phyloP scores from a whole-genome alignment of 805 yeast genomes.

The Saccharomycopsis oosterbeekiorum region DNA sequence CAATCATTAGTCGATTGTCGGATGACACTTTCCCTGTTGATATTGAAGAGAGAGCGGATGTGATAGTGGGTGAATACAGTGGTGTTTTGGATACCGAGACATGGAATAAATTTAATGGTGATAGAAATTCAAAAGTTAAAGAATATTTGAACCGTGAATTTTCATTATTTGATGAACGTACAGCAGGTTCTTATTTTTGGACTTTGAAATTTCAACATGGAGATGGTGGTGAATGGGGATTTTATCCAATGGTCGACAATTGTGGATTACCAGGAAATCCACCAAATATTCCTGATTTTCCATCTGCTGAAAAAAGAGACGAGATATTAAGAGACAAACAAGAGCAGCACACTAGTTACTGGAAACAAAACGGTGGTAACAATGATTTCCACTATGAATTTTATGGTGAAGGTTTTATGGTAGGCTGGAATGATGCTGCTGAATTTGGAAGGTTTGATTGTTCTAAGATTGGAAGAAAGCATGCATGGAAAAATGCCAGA shows the following conservation, averaged over 20 bases:
- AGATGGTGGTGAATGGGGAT: conserved; percentile 96
- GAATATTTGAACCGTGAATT: conserved; percentile 54
- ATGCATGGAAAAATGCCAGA: conserved; percentile 61
- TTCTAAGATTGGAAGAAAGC: conserved; percentile 62
- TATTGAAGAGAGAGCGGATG: conserved; percentile 47
- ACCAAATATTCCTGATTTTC: conserved; percentile 24
- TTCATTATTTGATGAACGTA: conserved; percentile 38
- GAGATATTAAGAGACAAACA: conserved; percentile 30
- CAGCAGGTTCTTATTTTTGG: conserved; percentile 85
- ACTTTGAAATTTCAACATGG: conserved; percentile 80
- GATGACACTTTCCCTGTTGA: conserved; percentile 39
- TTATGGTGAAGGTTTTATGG: conserved; percentile 65
- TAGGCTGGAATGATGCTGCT: conserved; percentile 67
- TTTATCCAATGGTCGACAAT: conserved; percentile 59
- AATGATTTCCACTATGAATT: conserved; percentile 61
- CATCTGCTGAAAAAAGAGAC: conserved; percentile 35
- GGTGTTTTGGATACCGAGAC: conserved; percentile 73
- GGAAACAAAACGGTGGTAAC: conserved; percentile 43
- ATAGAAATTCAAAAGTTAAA: conserved; percentile 46
- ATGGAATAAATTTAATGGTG: conserved; percentile 48
- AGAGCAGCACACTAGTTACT: conserved; percentile 48
- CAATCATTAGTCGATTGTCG: conserved; percentile 47
- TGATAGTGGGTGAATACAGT: conserved; percentile 82
- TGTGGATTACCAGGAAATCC: conserved; percentile 42
- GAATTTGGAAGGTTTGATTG: conserved; percentile 61